Evolutionary conservation across 208 protist genomes (phyloP).

Genomic region (Phytomonas serpens): DNA sequence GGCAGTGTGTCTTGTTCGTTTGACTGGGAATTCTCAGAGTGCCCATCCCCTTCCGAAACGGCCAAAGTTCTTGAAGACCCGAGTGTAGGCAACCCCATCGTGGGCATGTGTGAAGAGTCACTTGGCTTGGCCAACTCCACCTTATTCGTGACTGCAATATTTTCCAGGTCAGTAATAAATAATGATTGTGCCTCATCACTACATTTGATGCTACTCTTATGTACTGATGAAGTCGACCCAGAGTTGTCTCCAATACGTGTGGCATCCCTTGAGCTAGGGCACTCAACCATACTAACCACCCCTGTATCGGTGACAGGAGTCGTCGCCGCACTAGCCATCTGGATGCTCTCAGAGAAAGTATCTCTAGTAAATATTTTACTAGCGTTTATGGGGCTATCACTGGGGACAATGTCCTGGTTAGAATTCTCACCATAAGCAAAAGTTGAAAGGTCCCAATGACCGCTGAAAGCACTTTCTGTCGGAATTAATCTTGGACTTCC

Average conservation of each 20-base stretch:
- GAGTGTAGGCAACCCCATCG: not conserved
- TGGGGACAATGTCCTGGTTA: not conserved
- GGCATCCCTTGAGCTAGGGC: not conserved
- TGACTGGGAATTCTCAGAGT: not conserved
- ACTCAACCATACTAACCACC: not conserved
- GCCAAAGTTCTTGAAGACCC: not conserved
- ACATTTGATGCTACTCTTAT: not conserved
- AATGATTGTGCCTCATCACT: not conserved
- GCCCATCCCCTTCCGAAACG: not conserved
- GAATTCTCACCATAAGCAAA: not conserved
- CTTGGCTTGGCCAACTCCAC: not conserved
- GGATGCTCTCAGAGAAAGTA: not conserved
- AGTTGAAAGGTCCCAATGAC: not conserved
- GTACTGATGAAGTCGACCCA: not conserved
- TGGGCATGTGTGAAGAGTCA: not conserved
- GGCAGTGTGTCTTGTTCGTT: not conserved
- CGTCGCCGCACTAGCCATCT: not conserved
- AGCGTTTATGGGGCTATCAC: not conserved
- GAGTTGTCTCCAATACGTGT: not conserved
- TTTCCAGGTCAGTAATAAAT: not conserved
- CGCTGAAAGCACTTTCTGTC: not conserved
- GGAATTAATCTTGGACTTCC: constrained; percentile 3
- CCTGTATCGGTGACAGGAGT: not conserved
- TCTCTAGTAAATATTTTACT: not conserved
- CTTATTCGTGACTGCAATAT: not conserved